Evolutionary conservation across 2,329 filamentous ascomycete genomes (phyloP).

Genomic region (Calonectria pteridis): DNA sequence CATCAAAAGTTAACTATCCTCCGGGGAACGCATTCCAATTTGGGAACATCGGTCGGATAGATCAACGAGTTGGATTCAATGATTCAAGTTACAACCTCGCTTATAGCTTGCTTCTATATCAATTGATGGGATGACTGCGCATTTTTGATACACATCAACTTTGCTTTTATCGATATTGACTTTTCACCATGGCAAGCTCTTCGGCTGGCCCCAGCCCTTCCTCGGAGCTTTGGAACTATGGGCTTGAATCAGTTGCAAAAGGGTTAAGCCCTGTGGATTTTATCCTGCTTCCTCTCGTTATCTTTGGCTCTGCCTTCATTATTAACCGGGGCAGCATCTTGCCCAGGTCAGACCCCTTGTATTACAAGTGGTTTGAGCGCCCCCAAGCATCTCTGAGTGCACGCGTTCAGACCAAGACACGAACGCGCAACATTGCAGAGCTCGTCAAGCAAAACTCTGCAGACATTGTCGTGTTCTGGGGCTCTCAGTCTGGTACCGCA

Average conservation of each 20-base stretch:
- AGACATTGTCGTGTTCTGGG: slow-evolving; percentile 24
- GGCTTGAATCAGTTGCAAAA: slow-evolving; percentile 17
- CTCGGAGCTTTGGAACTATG: background rate
- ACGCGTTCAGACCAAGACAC: background rate
- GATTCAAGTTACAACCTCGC: background rate
- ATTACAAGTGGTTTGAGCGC: slow-evolving; percentile 23
- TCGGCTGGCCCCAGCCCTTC: background rate
- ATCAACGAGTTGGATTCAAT: background rate
- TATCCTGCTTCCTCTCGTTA: slow-evolving; percentile 13
- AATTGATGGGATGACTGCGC: background rate
- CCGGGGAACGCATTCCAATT: background rate
- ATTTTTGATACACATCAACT: background rate
- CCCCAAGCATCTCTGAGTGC: background rate
- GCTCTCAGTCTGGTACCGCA: slow-evolving; percentile 23
- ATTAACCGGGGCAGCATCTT: slow-evolving; percentile 23
- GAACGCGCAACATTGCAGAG: slow-evolving; percentile 18
- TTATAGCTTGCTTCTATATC: background rate
- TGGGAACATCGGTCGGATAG: background rate
- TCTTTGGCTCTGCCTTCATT: slow-evolving; percentile 16
- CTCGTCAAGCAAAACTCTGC: background rate
- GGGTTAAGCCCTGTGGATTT: slow-evolving; percentile 14
- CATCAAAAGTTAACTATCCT: background rate
- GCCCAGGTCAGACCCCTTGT: slow-evolving; percentile 16
- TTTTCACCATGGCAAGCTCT: slow-evolving; percentile 11
- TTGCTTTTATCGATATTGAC: background rate